These are phyloP conservation scores for Colletotrichum costaricense DNA, from an alignment of 2,329 filamentous ascomycete genomes.

Conservation along the genomic window DNA sequence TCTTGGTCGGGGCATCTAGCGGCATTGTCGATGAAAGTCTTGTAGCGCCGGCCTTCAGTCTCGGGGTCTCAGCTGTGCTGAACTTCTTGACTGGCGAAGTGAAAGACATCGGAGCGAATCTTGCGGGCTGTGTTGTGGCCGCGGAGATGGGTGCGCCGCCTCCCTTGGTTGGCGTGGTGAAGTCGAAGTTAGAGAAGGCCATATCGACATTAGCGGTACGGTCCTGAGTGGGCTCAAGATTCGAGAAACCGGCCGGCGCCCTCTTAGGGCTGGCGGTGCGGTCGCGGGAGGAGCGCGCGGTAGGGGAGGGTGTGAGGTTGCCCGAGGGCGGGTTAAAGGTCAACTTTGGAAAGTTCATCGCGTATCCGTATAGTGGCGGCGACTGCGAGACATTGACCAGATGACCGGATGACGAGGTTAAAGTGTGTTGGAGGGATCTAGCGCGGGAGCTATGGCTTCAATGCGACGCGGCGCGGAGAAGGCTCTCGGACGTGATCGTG, in stretches of 20 bases:
- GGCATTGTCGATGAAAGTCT: neutral
- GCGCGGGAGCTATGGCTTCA: constrained; percentile 10
- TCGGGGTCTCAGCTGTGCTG: constrained; percentile 21
- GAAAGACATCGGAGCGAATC: constrained; percentile 1
- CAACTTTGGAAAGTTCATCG: neutral
- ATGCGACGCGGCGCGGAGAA: constrained; percentile 14
- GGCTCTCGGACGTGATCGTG: neutral
- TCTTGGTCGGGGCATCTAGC: neutral
- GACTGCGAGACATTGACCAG: neutral
- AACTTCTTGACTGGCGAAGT: constrained; percentile 2
- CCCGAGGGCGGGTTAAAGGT: constrained; percentile 18
- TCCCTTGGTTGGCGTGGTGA: constrained; percentile 30
- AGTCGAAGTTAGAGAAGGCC: constrained; percentile 5
- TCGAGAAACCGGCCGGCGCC: constrained; percentile 10
- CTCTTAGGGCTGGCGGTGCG: constrained; percentile 6
- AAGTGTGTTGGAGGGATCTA: neutral
- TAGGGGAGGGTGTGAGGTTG: neutral
- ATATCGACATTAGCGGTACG: neutral
- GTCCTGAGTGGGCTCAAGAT: neutral
- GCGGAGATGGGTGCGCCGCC: constrained; percentile 11
- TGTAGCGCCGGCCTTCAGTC: neutral
- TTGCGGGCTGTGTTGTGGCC: constrained; percentile 22
- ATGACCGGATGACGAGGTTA: neutral
- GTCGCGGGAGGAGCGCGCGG: neutral
- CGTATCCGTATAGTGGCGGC: neutral